phyloP scores from a whole-genome alignment of 129 eudicot species.

The Flaveria trinervia region DNA sequence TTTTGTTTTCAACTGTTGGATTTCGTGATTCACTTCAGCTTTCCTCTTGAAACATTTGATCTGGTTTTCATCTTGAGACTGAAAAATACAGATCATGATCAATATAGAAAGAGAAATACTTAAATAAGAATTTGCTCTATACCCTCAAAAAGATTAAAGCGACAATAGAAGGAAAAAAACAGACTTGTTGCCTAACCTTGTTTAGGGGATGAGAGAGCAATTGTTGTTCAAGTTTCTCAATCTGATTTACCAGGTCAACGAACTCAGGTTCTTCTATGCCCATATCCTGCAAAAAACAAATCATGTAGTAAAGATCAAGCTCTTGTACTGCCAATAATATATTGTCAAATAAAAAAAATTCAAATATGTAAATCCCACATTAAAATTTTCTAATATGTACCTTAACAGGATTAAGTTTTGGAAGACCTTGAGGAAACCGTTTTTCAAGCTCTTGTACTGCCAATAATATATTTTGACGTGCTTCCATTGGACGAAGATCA shows the following conservation, averaged over 20 bases:
- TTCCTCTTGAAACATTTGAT: conserved; percentile 79
- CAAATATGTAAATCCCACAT: not conserved
- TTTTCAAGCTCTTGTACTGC: conserved; percentile 91
- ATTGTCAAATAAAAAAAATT: too few species aligned
- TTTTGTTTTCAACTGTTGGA: conserved; percentile 87
- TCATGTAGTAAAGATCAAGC: not conserved
- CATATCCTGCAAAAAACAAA: conserved; percentile 68
- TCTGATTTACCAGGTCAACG: conserved; percentile 75
- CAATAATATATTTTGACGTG: conserved; percentile 72
- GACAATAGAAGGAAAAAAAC: not conserved
- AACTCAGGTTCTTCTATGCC: conserved; percentile 85
- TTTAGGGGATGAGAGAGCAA: conserved; percentile 78
- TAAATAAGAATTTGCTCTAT: not conserved
- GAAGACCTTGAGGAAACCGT: conserved; percentile 94
- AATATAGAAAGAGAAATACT: not conserved
- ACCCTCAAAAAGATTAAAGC: not conserved
- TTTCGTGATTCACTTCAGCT: conserved; percentile 97
- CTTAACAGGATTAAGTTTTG: conserved; percentile 97
- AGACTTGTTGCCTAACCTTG: conserved; percentile 45
- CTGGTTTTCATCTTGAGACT: conserved; percentile 95
- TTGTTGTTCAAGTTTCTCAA: conserved; percentile 74
- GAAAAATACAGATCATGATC: conserved; percentile 16
- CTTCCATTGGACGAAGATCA: conserved; percentile 89
- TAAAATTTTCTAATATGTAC: conserved; percentile 36
- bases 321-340: too few species aligned